Evolutionary conservation across 441 rosid genomes (phyloP).

Genomic region (California macrophylla): DNA sequence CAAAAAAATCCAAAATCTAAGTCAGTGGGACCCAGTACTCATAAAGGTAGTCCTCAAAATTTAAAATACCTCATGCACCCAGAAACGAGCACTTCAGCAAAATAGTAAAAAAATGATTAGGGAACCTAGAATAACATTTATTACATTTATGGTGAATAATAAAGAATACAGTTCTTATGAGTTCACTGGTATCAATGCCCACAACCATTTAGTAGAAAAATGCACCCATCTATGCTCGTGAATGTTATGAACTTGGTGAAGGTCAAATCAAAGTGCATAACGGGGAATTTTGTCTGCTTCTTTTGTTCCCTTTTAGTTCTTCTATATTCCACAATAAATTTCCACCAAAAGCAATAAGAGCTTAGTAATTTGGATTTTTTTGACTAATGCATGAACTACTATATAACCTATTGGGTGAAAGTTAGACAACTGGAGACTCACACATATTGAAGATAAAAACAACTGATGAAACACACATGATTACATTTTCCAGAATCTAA

Average conservation of each 20-base stretch:
- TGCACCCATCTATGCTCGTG: background rate
- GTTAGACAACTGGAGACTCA: no score
- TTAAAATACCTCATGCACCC: background rate
- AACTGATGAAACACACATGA: no score
- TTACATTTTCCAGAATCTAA: no score
- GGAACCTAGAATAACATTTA: background rate
- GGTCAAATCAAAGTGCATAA: background rate
- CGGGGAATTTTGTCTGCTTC: background rate
- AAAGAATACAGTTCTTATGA: background rate
- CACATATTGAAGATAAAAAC: no score
- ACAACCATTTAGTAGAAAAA: background rate
- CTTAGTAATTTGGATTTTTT: no score
- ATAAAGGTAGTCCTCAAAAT: background rate
- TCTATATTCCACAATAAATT: no score
- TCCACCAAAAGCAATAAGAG: no score
- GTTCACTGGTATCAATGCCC: background rate
- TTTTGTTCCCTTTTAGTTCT: background rate
- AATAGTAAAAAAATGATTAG: background rate
- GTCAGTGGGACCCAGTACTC: constrained; percentile 6
- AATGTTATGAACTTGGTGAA: background rate
- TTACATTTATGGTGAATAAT: background rate
- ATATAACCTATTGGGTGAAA: no score
- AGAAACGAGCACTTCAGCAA: background rate
- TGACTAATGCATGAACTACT: no score
- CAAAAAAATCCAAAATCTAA: constrained; percentile 12